These are phyloP conservation scores for Pichia gijzeniarum DNA, from an alignment of 805 yeast genomes.

Conservation along the genomic window DNA sequence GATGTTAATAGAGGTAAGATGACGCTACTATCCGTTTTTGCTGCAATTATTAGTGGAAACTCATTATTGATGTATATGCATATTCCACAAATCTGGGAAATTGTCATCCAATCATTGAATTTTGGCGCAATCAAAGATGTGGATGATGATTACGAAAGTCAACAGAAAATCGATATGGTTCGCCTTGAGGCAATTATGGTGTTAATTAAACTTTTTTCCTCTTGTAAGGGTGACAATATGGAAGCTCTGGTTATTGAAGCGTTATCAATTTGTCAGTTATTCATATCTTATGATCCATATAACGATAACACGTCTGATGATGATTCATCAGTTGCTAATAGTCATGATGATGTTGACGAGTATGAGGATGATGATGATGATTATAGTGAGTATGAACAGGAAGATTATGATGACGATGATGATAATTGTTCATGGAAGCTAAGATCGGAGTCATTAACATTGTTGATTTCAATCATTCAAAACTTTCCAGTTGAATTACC, in stretches of 20 bases:
- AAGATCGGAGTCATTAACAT: constrained; percentile 45
- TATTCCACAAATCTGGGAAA: constrained; percentile 11
- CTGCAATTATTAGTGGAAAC: constrained; percentile 25
- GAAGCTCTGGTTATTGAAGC: constrained; percentile 25
- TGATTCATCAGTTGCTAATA: constrained; percentile 23
- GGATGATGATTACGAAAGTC: constrained; percentile 30
- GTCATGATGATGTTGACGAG: constrained; percentile 27
- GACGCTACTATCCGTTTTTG: constrained; percentile 1
- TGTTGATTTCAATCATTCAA: constrained; percentile 32
- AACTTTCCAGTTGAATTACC: constrained; percentile 34
- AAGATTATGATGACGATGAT: constrained; percentile 42
- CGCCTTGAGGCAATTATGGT: constrained; percentile 45
- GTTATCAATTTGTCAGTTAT: constrained; percentile 26
- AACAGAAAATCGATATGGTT: constrained; percentile 29
- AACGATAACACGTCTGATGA: constrained; percentile 28
- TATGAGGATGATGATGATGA: constrained; percentile 34
- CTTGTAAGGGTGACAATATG: constrained; percentile 30
- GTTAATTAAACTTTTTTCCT: constrained; percentile 35
- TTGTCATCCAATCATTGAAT: constrained; percentile 13
- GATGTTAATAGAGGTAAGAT: constrained; percentile 4
- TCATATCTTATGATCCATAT: constrained; percentile 44
- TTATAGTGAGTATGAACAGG: constrained; percentile 37
- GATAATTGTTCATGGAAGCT: constrained; percentile 51
- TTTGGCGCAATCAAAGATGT: constrained; percentile 20
- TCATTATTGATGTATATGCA: constrained; percentile 19